Evolutionary conservation across 208 protist genomes (phyloP).

Genomic region (Tritrichomonas foetus): DNA sequence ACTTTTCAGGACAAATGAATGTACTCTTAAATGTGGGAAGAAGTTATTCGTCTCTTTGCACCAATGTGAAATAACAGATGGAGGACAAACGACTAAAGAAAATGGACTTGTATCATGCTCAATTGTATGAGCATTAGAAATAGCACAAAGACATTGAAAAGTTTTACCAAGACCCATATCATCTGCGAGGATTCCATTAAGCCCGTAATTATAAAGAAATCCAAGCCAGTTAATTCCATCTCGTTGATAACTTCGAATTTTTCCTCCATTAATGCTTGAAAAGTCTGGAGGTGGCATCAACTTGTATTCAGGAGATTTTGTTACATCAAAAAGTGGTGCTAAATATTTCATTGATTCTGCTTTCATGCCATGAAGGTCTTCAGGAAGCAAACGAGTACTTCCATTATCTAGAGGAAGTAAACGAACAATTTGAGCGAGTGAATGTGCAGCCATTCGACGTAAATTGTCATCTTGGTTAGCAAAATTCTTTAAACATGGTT

Average conservation of each 20-base stretch:
- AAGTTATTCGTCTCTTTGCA: conserved; percentile 71
- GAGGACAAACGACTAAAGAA: conserved; percentile 72
- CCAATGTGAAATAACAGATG: conserved; percentile 75
- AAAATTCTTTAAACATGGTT: not conserved
- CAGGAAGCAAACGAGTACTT: not conserved
- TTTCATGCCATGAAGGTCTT: not conserved
- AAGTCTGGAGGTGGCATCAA: not conserved
- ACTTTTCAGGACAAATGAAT: not conserved
- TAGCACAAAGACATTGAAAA: conserved; percentile 71
- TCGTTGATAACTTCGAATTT: conserved; percentile 81
- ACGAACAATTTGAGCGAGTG: not conserved
- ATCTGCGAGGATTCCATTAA: conserved; percentile 72
- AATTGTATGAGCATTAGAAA: conserved; percentile 50
- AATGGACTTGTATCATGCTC: conserved; percentile 50
- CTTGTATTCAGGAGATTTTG: not conserved
- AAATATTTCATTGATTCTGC: not conserved
- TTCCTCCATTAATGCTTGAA: too few relatives aligned
- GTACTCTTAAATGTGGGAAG: conserved; percentile 37
- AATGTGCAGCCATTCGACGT: not conserved
- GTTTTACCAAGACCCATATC: conserved; percentile 82
- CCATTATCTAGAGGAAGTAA: not conserved
- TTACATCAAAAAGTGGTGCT: not conserved
- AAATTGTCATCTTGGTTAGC: not conserved
- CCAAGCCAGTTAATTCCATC: conserved; percentile 91
- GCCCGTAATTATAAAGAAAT: conserved; percentile 61